A percentile compares a stretch with the other conserved stretches of the same genome.
Conservation (phyloP, 441 rosid species). For the Euphorbia corollata region DNA sequence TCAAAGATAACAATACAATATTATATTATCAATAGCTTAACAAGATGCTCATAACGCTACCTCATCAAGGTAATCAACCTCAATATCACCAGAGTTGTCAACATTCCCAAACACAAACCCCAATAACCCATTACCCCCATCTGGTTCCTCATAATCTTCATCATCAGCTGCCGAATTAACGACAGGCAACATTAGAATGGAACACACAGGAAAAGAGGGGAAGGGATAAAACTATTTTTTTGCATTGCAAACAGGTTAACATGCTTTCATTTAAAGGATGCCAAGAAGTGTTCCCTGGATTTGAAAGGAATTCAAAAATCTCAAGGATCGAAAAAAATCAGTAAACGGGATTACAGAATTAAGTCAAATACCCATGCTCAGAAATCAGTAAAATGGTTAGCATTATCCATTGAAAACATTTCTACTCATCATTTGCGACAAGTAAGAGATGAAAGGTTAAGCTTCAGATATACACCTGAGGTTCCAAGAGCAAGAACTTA, state of each 20-base stretch:
- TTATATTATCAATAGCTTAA: neutral
- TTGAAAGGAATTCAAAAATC: neutral
- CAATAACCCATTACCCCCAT: conserved; percentile 62
- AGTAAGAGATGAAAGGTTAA: neutral
- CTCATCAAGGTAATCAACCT: conserved; percentile 97
- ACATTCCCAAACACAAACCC: conserved; percentile 96
- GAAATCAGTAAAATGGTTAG: neutral
- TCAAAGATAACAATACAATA: neutral
- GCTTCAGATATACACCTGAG: neutral
- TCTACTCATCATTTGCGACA: neutral
- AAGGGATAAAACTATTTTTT: neutral
- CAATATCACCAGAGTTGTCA: conserved; percentile 90
- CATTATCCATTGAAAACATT: neutral
- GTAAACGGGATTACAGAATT: neutral
- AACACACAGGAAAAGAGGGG: neutral
- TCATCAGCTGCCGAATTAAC: conserved; percentile 56
- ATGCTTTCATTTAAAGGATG: neutral
- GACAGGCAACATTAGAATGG: conserved; percentile 10
- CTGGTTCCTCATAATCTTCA: conserved; percentile 68
- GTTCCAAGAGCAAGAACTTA: neutral
- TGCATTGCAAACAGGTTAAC: neutral
- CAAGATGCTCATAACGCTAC: conserved; percentile 24
- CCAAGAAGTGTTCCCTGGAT: too few species aligned
- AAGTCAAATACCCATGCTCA: neutral
- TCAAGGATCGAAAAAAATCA: neutral